phyloP scores from a whole-genome alignment of 2,329 filamentous ascomycete species.

The Fusarium sp. region DNA sequence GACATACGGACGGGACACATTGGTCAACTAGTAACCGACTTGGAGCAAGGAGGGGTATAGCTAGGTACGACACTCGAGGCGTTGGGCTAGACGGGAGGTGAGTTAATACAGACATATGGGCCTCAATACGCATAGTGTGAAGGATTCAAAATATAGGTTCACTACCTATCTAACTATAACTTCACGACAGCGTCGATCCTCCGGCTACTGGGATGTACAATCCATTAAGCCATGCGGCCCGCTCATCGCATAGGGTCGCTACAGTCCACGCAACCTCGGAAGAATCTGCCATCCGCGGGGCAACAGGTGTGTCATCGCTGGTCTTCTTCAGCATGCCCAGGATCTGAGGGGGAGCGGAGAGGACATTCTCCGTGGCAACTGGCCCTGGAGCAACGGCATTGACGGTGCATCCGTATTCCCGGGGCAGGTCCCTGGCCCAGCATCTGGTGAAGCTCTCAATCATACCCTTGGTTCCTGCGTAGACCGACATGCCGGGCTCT shows the following conservation, averaged over 20 bases:
- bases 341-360: neutral
- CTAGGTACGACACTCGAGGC: no score
- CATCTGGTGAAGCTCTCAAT: neutral
- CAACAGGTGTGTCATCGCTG: neutral
- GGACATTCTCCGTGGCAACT: neutral
- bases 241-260: neutral
- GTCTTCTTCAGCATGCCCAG: neutral
- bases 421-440: neutral
- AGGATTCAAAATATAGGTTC: no score
- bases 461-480: neutral
- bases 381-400: neutral
- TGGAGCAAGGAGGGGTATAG: no score
- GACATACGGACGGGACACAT: no score
- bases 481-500: neutral
- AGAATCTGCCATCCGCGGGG: neutral
- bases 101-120: no score
- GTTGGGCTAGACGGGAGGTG: no score
- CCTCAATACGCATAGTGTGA: no score
- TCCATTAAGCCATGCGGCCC: neutral
- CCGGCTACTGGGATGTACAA: neutral
- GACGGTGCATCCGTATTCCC: neutral
- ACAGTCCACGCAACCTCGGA: neutral
- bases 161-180: no score
- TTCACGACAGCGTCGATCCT: neutral
- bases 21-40: no score